Evolutionary conservation across 2,329 filamentous ascomycete genomes (phyloP).

Genomic region (Pseudodiploospora longispora): DNA sequence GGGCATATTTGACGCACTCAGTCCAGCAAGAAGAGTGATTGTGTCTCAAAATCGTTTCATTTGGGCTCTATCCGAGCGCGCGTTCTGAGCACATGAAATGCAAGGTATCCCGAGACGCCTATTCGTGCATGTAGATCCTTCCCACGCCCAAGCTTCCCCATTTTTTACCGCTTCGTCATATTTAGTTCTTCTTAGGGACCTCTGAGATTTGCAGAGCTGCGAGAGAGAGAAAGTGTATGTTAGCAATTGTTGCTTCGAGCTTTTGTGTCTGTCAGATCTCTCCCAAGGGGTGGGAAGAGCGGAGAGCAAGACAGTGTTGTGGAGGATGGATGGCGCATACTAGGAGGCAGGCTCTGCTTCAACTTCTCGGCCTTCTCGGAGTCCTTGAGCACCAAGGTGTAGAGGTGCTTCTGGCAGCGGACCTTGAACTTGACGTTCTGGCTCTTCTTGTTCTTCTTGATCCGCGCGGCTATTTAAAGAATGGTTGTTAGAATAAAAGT

Average conservation of each 20-base stretch:
- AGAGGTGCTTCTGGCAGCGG: slow-evolving; percentile 91
- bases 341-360: slow-evolving; percentile 95
- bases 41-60: slow-evolving; percentile 27
- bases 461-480: slow-evolving; percentile 60
- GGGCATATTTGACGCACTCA: no score
- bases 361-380: slow-evolving; percentile 99
- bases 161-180: slow-evolving; percentile 18
- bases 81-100: slow-evolving; percentile 38
- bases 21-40: neutral
- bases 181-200: slow-evolving; percentile 46
- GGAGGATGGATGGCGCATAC: slow-evolving; percentile 49
- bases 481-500: slow-evolving; percentile 19
- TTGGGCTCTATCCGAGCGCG: slow-evolving; percentile 30
- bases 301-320: no score
- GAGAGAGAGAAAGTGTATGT: neutral
- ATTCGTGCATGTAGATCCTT: slow-evolving; percentile 34
- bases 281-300: neutral
- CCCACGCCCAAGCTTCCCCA: slow-evolving; percentile 17
- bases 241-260: no score
- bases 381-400: slow-evolving; percentile 98
- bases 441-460: slow-evolving; percentile 91
- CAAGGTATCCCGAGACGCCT: slow-evolving; percentile 50
- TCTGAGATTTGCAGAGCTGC: slow-evolving; percentile 46
- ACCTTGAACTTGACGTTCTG: slow-evolving; percentile 99
- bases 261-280: no score